phyloP scores from a whole-genome alignment of 495 filamentous ascomycete genomes.

The Tuber brumale region DNA sequence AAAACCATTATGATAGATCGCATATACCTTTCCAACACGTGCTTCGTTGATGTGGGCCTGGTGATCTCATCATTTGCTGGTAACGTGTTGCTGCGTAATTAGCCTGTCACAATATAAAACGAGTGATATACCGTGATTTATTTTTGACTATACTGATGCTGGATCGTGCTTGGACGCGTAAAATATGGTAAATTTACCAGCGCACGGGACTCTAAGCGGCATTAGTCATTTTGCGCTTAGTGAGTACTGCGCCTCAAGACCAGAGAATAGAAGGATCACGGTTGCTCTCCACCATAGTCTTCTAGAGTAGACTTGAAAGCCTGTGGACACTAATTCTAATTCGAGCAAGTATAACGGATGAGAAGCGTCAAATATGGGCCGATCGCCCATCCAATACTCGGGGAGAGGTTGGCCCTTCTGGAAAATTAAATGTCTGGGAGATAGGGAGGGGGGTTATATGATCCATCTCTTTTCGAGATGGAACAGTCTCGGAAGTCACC shows the following conservation, averaged over 20 bases:
- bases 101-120: neutral
- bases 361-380: neutral
- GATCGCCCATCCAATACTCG: neutral
- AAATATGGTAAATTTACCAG: neutral
- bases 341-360: neutral
- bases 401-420: neutral
- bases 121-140: neutral
- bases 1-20: neutral
- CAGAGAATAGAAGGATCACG: neutral
- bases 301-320: neutral
- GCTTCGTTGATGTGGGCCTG: neutral
- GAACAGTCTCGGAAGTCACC: neutral
- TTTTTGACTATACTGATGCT: neutral
- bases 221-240: neutral
- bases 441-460: neutral
- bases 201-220: neutral
- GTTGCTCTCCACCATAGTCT: neutral
- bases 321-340: neutral
- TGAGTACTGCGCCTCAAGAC: neutral
- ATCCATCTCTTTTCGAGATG: neutral
- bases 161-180: neutral
- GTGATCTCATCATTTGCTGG: neutral
- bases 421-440: neutral
- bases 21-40: neutral
- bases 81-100: constrained; percentile 3